These are phyloP conservation scores for Penicillium canescens DNA, from an alignment of 495 filamentous ascomycete genomes.

Conservation along the genomic window DNA sequence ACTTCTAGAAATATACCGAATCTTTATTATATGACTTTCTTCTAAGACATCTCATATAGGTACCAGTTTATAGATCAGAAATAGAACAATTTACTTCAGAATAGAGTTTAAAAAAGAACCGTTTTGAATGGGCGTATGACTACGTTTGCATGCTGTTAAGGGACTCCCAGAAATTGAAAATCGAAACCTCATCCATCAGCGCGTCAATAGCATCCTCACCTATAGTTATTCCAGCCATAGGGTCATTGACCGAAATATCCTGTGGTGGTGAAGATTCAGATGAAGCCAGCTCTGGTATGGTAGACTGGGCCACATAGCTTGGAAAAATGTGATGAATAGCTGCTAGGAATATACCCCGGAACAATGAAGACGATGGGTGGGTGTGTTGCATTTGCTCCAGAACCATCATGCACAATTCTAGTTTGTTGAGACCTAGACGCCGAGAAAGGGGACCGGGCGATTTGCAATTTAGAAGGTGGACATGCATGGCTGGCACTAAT, in stretches of 20 bases:
- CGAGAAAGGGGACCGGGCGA: constrained; percentile 26
- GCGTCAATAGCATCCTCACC: constrained; percentile 23
- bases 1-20: too few relatives aligned
- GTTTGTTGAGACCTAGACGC: constrained; percentile 39
- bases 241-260: not conserved
- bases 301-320: constrained; percentile 9
- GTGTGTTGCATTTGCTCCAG: constrained; percentile 38
- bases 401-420: constrained; percentile 43
- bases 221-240: not conserved
- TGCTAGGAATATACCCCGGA: constrained; percentile 32
- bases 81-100: too few relatives aligned
- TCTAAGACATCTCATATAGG: too few relatives aligned
- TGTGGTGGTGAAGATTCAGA: not conserved
- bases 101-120: too few relatives aligned
- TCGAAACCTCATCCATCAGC: constrained; percentile 29
- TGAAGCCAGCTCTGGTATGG: not conserved
- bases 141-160: constrained; percentile 3
- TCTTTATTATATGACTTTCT: too few relatives aligned
- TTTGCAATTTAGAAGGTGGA: constrained; percentile 39
- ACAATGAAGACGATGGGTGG: constrained; percentile 35
- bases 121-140: too few relatives aligned
- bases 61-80: too few relatives aligned
- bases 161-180: constrained; percentile 33
- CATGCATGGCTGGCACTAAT: constrained; percentile 43
- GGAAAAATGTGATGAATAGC: constrained; percentile 33